phyloP scores from a whole-genome alignment of 1,284 basidiomycete species.

The Sporisorium graminicola region DNA sequence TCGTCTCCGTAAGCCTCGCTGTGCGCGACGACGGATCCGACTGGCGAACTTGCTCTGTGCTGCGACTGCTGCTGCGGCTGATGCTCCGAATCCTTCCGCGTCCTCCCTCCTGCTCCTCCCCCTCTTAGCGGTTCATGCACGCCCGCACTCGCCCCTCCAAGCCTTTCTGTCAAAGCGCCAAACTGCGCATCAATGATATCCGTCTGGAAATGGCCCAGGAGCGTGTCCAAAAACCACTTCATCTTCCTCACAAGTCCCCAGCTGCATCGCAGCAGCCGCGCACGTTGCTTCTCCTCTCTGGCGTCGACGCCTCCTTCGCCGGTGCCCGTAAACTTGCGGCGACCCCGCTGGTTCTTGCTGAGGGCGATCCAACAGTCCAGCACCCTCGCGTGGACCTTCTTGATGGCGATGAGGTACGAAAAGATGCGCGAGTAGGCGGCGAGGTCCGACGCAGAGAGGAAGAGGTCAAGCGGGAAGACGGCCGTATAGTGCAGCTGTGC shows the following conservation, averaged over 20 bases:
- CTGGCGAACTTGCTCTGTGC: conserved; percentile 10
- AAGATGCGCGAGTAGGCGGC: conserved; percentile 82
- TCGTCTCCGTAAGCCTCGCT: conserved; percentile 36
- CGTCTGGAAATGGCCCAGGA: conserved; percentile 78
- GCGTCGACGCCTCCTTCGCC: conserved; percentile 82
- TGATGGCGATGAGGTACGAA: conserved; percentile 83
- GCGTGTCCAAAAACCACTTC: conserved; percentile 88
- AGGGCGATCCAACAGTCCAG: conserved; percentile 85
- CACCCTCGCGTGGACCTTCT: conserved; percentile 83
- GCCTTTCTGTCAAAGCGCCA: conserved; percentile 75
- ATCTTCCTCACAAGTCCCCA: conserved; percentile 88
- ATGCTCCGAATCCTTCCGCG: conserved; percentile 33
- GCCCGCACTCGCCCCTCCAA: conserved; percentile 67
- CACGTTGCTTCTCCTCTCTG: conserved; percentile 74
- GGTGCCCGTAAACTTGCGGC: conserved; percentile 84
- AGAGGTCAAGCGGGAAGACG: conserved; percentile 86
- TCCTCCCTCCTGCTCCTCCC: conserved; percentile 5
- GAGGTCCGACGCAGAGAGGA: conserved; percentile 82
- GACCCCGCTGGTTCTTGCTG: conserved; percentile 82
- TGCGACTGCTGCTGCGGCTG: conserved; percentile 2
- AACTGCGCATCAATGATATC: conserved; percentile 90
- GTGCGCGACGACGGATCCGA: conserved; percentile 21
- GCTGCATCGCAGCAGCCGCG: conserved; percentile 78
- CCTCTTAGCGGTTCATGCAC: background rate
- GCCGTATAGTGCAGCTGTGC: conserved; percentile 55